A percentile compares a stretch with the other conserved stretches of the same genome.
Conservation (phyloP, 1,139 yeast genomes). For the Geotrichum reessii region DNA sequence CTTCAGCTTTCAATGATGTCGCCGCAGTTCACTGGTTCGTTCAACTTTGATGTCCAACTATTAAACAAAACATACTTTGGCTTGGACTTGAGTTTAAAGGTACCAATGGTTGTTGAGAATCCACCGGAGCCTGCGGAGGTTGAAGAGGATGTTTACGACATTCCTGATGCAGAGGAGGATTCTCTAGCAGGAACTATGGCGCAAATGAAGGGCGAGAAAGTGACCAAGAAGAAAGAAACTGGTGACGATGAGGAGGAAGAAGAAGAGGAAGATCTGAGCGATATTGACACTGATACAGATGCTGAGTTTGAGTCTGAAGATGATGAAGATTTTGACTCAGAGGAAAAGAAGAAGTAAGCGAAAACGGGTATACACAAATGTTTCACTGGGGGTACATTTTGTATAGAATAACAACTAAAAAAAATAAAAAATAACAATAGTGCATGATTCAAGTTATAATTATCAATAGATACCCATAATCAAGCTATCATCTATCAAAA, state of each 20-base stretch:
- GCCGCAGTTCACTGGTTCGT: constrained; percentile 58
- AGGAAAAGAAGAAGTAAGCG: constrained; percentile 10
- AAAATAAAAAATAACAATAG: neutral
- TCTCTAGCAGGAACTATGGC: constrained; percentile 53
- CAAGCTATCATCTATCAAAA: neutral
- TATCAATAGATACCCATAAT: neutral
- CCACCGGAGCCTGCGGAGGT: constrained; percentile 30
- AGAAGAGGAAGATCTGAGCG: constrained; percentile 21
- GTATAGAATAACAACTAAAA: neutral
- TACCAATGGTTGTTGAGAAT: constrained; percentile 38
- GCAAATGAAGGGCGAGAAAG: constrained; percentile 50
- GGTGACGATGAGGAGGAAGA: constrained; percentile 27
- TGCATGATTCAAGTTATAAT: neutral
- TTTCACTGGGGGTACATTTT: neutral
- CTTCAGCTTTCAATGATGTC: constrained; percentile 66
- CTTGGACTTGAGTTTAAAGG: constrained; percentile 35
- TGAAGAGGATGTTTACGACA: constrained; percentile 31
- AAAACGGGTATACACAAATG: neutral
- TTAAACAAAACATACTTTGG: constrained; percentile 38
- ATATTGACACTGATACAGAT: constrained; percentile 18
- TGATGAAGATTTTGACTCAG: constrained; percentile 8
- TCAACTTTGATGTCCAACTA: constrained; percentile 45
- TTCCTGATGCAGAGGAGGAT: constrained; percentile 66
- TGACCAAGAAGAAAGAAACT: constrained; percentile 30
- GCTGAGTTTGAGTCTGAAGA: constrained; percentile 18